Evolutionary conservation across 2,329 filamentous ascomycete genomes (phyloP), one percentile per base, ranked within the genome.

Genomic region (Hypoxylon sp.): DNA sequence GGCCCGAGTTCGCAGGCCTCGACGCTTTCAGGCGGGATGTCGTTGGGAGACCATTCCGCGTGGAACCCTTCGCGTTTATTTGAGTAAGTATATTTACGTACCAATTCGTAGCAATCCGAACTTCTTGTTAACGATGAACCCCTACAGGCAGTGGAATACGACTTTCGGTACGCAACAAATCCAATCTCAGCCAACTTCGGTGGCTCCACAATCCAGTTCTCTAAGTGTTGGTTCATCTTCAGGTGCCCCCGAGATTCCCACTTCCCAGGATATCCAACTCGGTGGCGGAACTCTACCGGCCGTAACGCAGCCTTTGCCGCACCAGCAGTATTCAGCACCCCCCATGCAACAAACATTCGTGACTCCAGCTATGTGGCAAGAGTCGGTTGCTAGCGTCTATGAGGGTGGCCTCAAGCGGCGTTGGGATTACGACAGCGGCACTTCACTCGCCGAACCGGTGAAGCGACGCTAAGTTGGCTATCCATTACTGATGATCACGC

Each of bases 31-130:
- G 83, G 87, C 65, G 83, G 85, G 48, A 84, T 93, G 78, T 81
- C 86, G 50, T 80, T 92, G 76, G 83, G 88, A 72, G 91, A 92
- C 67, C 86, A 88, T 52, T 85, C 86, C 24, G 82, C 86, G 62
- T 97, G 94, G 94, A 97, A 97, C 75, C 94, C 94, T 24, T 88
- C 92, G 33, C 88, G 91, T 65, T 94, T 97, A 72, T 95, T 97
- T 86, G 93, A 95, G 94, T 97, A 87, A 86, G 93, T 87, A 31
- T 17, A 26, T 37, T 19, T 72, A 63, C 13, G 17, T 37, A 66
- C 59, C 8, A 57, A 67, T 31, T 53, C 29, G 8, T 39, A 31
- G 37, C 19, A 3, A 31, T 1, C 19, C 10, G n/a, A 13, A 29
- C 17, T 13, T 19, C 8, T 48, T 31, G 48, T 68, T 77, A 68